phyloP scores from a whole-genome alignment of 1,284 basidiomycete species.

The Ceratobasidium theobromae region DNA sequence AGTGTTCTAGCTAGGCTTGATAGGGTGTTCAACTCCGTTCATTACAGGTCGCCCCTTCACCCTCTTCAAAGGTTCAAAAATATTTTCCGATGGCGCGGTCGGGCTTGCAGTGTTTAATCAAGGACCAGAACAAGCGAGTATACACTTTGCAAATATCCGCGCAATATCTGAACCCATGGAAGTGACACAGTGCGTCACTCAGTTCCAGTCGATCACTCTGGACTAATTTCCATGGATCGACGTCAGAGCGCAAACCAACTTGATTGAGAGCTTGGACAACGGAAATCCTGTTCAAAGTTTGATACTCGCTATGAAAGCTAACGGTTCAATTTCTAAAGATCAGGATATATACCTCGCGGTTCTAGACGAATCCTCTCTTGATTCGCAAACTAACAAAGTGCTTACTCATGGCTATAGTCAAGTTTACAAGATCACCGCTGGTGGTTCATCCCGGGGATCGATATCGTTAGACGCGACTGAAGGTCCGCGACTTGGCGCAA shows the following conservation, averaged over 20 bases:
- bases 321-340: constrained; percentile 54
- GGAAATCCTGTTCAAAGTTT: constrained; percentile 72
- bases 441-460: constrained; percentile 76
- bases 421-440: constrained; percentile 66
- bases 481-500: constrained; percentile 58
- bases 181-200: constrained; percentile 56
- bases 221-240: background rate
- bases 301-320: constrained; percentile 56
- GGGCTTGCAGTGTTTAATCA: constrained; percentile 59
- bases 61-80: constrained; percentile 60
- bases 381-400: constrained; percentile 44
- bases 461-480: constrained; percentile 67
- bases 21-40: constrained; percentile 82
- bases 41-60: constrained; percentile 80
- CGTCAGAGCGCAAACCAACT: constrained; percentile 72
- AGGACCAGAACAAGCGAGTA: constrained; percentile 38
- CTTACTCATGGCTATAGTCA: constrained; percentile 34
- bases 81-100: constrained; percentile 69
- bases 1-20: constrained; percentile 60
- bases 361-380: constrained; percentile 30
- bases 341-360: constrained; percentile 64
- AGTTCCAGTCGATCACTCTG: background rate
- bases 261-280: constrained; percentile 64
- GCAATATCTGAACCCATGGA: constrained; percentile 55
- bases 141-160: constrained; percentile 56